A percentile compares a stretch with the other conserved stretches of the same genome.
Evolutionary conservation across 192 early-diverging fungal genomes (phyloP).

Genomic region (Radiomyces spectabilis): DNA sequence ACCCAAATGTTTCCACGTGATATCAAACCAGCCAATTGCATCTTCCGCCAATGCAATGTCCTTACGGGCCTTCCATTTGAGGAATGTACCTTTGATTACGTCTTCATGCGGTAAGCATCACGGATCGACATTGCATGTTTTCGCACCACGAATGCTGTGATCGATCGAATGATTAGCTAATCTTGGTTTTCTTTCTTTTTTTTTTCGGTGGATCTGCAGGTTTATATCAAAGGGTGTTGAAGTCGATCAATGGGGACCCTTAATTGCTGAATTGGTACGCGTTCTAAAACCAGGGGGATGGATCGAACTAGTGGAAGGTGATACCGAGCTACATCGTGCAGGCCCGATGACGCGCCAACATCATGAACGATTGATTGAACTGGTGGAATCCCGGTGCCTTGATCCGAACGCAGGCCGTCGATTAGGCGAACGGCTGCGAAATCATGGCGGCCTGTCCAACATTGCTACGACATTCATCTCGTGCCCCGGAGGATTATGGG

Average conservation of each 20-base stretch:
- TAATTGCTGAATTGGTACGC: constrained; percentile 33
- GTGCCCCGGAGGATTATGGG: constrained; percentile 31
- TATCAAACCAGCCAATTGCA: constrained; percentile 25
- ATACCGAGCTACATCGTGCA: constrained; percentile 16
- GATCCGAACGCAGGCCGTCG: constrained; percentile 16
- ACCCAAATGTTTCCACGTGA: constrained; percentile 17
- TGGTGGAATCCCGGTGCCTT: constrained; percentile 3
- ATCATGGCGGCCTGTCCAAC: constrained; percentile 2
- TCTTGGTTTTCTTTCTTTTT: background rate
- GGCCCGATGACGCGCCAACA: constrained; percentile 18
- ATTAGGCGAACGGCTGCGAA: constrained; percentile 11
- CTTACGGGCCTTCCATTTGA: constrained; percentile 26
- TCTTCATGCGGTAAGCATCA: constrained; percentile 31
- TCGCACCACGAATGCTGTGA: background rate
- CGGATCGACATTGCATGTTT: background rate
- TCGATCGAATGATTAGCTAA: background rate
- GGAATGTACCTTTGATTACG: constrained; percentile 42
- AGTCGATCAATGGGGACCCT: constrained; percentile 26
- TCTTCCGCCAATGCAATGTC: constrained; percentile 23
- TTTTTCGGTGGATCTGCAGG: background rate
- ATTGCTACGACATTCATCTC: constrained; percentile 22
- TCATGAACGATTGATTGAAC: constrained; percentile 8
- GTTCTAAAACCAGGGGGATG: constrained; percentile 44
- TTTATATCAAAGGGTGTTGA: constrained; percentile 28
- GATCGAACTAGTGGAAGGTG: constrained; percentile 37